These are phyloP conservation scores for Fomitiporia mediterranea DNA, from an alignment of 1,284 basidiomycete species.

Conservation along the genomic window DNA sequence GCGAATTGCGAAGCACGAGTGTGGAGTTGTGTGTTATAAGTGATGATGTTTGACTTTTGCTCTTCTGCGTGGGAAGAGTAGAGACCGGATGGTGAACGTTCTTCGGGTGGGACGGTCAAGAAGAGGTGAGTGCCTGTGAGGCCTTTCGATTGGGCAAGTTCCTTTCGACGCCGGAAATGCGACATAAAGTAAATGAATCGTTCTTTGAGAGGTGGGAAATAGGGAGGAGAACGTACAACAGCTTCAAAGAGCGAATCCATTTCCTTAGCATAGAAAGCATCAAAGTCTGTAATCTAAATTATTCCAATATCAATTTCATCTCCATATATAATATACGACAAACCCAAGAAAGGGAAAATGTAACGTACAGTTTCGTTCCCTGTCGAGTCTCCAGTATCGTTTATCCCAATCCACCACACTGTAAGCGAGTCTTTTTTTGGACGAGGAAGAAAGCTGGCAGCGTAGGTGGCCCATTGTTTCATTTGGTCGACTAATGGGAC, in stretches of 20 bases:
- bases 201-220: background rate
- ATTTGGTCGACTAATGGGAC: constrained; percentile 48
- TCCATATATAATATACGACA: background rate
- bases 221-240: constrained; percentile 33
- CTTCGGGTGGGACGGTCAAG: constrained; percentile 50
- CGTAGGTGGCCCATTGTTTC: constrained; percentile 43
- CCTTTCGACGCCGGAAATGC: constrained; percentile 28
- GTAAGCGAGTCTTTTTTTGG: constrained; percentile 40
- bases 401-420: constrained; percentile 57
- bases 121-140: constrained; percentile 45
- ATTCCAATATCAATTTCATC: background rate
- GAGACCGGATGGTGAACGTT: constrained; percentile 39
- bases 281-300: constrained; percentile 42
- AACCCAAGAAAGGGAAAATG: background rate
- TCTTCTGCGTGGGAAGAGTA: constrained; percentile 31
- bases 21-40: constrained; percentile 40
- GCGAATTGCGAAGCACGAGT: constrained; percentile 35
- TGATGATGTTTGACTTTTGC: constrained; percentile 36
- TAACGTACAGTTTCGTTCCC: constrained; percentile 41
- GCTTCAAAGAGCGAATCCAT: constrained; percentile 50
- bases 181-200: too few species aligned
- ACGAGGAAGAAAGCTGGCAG: constrained; percentile 41
- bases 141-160: constrained; percentile 38
- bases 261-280: constrained; percentile 46
- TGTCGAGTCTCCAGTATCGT: constrained; percentile 51